Percentiles rank a stretch among this genome's conserved stretches.
phyloP scores from a whole-genome alignment of 371 early-diverging fungal species.

The Saksenaea oblongispora region DNA sequence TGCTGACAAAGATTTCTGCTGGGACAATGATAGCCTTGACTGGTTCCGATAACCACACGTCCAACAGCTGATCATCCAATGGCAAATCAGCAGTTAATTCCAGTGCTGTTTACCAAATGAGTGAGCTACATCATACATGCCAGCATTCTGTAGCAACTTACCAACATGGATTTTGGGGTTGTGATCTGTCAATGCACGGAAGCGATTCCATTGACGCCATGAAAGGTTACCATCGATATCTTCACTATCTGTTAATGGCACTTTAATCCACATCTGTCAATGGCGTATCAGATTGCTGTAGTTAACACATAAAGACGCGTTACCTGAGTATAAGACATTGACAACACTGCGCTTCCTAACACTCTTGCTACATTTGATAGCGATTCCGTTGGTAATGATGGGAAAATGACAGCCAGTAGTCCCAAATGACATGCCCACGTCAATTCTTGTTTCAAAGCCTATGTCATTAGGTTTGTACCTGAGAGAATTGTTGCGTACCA shows the following conservation, averaged over 20 bases:
- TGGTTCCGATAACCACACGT: constrained; percentile 90
- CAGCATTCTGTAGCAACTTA: constrained; percentile 14
- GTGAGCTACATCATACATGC: constrained; percentile 13
- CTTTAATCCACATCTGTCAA: constrained; percentile 36
- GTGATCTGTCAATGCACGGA: constrained; percentile 62
- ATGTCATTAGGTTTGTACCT: constrained; percentile 6
- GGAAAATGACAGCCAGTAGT: constrained; percentile 60
- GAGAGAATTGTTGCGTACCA: constrained; percentile 21
- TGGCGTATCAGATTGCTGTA: neutral
- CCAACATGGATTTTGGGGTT: constrained; percentile 56
- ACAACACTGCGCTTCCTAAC: constrained; percentile 45
- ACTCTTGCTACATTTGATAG: constrained; percentile 61
- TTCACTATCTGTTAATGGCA: constrained; percentile 34
- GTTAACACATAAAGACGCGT: constrained; percentile 9
- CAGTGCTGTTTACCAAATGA: constrained; percentile 40
- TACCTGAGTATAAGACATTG: constrained; percentile 52
- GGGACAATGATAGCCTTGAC: constrained; percentile 75
- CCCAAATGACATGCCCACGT: constrained; percentile 78
- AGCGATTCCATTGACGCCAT: constrained; percentile 70
- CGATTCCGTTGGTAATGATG: constrained; percentile 33
- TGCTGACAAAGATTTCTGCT: constrained; percentile 69
- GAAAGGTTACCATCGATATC: constrained; percentile 36
- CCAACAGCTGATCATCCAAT: constrained; percentile 42
- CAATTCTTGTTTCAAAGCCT: constrained; percentile 69
- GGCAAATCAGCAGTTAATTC: constrained; percentile 67